Conservation (phyloP, 2,329 filamentous ascomycete species). For the Diaporthe vaccinii region DNA sequence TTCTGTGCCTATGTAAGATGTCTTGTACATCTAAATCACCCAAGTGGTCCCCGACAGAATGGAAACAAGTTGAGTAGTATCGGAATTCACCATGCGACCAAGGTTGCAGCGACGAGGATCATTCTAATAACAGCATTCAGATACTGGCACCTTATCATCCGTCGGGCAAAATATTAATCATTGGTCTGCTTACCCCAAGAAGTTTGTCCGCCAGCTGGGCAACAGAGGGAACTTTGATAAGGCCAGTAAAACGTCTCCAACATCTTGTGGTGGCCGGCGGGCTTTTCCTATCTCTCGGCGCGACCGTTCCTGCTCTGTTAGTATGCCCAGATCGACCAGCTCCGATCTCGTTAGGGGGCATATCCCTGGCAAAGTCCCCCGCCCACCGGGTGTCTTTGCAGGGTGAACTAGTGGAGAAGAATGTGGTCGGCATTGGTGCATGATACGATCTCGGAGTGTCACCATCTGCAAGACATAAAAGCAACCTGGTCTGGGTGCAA, state of each 20-base stretch:
- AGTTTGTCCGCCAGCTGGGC: neutral
- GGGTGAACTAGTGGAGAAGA: conserved; percentile 12
- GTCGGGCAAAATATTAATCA: neutral
- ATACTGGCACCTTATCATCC: conserved; percentile 13
- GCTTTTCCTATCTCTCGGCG: conserved; percentile 25
- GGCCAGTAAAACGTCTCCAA: neutral
- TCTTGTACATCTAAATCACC: neutral
- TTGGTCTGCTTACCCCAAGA: neutral
- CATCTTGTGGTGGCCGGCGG: neutral
- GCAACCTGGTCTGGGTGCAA: neutral
- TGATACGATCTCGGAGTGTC: conserved; percentile 17
- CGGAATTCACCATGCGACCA: neutral
- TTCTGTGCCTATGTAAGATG: conserved; percentile 10
- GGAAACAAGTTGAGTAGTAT: neutral
- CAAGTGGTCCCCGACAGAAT: conserved; percentile 5
- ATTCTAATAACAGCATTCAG: conserved; percentile 8
- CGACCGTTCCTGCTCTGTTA: neutral
- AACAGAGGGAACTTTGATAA: neutral
- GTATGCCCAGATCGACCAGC: conserved; percentile 13
- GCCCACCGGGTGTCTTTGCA: neutral
- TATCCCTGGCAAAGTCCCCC: conserved; percentile 11
- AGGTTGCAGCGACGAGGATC: conserved; percentile 5
- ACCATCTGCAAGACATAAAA: neutral
- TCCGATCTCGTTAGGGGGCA: conserved; percentile 1
- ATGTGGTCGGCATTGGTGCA: conserved; percentile 8